Conservation (phyloP, 192 early-diverging fungal species). For the Glomus cerebriforme region DNA sequence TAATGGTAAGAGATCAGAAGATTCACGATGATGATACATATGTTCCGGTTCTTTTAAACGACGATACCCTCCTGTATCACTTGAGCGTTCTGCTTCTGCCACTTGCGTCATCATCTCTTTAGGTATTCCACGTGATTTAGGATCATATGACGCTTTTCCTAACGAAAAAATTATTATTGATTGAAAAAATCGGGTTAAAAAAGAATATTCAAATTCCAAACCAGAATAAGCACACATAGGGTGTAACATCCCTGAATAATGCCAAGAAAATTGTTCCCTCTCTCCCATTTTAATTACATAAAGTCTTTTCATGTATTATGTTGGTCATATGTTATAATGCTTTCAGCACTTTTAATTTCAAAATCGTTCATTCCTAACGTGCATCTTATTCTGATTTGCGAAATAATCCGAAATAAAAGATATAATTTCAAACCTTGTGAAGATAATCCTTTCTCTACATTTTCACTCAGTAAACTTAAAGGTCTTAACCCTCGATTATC, state of each 20-base stretch:
- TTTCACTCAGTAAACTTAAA: slow-evolving; percentile 2
- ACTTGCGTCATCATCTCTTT: not conserved
- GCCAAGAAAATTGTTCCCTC: too few species aligned
- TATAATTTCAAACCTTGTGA: not conserved
- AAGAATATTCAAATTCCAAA: too few species aligned
- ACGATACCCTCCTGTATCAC: not conserved
- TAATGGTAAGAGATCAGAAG: slow-evolving; percentile 29
- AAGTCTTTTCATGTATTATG: too few species aligned
- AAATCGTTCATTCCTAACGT: too few species aligned
- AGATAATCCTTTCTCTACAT: not conserved
- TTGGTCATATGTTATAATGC: too few species aligned
- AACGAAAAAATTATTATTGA: not conserved
- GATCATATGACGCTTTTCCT: not conserved
- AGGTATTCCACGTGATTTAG: not conserved
- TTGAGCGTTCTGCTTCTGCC: not conserved
- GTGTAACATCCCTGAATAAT: too few species aligned
- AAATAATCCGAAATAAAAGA: not conserved
- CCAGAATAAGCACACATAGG: too few species aligned
- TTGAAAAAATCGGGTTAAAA: too few species aligned
- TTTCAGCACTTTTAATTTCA: too few species aligned
- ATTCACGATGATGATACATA: slow-evolving; percentile 23
- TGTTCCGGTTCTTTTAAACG: slow-evolving; percentile 12
- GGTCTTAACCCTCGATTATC: slow-evolving; percentile 11
- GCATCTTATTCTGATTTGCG: not conserved
- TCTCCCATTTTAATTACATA: too few species aligned